phyloP scores from a whole-genome alignment of 768 basidiomycete genomes.

The Leucocoprinus leucothites region DNA sequence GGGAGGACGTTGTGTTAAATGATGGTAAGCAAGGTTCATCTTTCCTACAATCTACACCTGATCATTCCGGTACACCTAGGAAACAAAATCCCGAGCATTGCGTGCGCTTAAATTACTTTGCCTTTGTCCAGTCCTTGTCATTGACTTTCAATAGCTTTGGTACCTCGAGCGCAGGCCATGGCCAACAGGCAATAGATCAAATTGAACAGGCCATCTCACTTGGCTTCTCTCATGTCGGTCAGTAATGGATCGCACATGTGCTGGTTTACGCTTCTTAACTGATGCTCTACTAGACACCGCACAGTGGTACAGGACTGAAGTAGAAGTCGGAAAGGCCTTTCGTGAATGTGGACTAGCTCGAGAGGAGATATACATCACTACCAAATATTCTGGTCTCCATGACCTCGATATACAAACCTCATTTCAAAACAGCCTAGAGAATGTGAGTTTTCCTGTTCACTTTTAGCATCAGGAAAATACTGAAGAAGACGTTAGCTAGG shows the following conservation, averaged over 20 bases:
- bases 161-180: conserved; percentile 63
- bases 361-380: conserved; percentile 61
- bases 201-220: conserved; percentile 61
- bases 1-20: conserved; percentile 55
- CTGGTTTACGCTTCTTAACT: neutral
- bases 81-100: conserved; percentile 47
- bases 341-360: conserved; percentile 55
- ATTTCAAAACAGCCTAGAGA: conserved; percentile 52
- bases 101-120: conserved; percentile 18
- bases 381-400: conserved; percentile 55
- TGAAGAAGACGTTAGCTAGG: conserved; percentile 50
- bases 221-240: conserved; percentile 64
- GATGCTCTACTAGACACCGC: conserved; percentile 46
- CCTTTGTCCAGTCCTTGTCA: neutral
- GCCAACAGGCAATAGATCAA: conserved; percentile 45
- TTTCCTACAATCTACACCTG: neutral
- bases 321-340: conserved; percentile 50
- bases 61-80: conserved; percentile 29
- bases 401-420: conserved; percentile 53
- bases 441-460: conserved; percentile 32
- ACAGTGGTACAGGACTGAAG: conserved; percentile 58
- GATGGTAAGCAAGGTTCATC: conserved; percentile 40
- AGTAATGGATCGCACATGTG: conserved; percentile 14
- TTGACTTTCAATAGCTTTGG: conserved; percentile 39
- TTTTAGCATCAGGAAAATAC: too few species aligned